Evolutionary conservation across 2,329 filamentous ascomycete species (phyloP).

Genomic region (Microcyclospora pomicola): DNA sequence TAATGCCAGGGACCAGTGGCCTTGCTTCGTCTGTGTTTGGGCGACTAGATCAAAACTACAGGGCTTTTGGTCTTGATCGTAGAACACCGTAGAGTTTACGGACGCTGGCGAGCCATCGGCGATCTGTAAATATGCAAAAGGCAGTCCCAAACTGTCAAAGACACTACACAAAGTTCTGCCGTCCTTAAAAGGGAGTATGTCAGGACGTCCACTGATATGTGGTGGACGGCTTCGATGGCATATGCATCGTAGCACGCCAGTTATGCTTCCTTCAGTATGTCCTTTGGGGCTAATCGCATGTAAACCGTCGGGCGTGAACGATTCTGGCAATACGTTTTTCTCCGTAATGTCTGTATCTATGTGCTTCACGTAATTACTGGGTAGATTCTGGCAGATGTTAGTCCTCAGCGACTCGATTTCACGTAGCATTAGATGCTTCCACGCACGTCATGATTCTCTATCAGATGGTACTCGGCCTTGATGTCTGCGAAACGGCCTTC

Average conservation of each 20-base stretch:
- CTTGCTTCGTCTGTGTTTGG: slow-evolving; percentile 8
- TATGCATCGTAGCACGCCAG: slow-evolving; percentile 2
- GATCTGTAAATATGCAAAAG: slow-evolving; percentile 9
- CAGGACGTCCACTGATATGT: slow-evolving; percentile 7
- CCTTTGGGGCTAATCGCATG: neutral
- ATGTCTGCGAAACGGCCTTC: no score
- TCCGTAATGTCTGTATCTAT: no score
- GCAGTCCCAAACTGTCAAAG: slow-evolving; percentile 6
- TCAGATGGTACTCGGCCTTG: no score
- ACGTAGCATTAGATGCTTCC: no score
- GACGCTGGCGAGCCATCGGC: slow-evolving; percentile 5
- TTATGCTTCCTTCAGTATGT: neutral
- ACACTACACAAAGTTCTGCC: slow-evolving; percentile 1
- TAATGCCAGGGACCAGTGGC: slow-evolving; percentile 11
- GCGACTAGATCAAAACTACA: slow-evolving; percentile 3
- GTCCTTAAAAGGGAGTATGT: slow-evolving; percentile 6
- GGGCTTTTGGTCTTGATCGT: no score
- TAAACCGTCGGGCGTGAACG: no score
- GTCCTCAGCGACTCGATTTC: no score
- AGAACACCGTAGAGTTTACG: neutral
- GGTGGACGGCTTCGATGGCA: slow-evolving; percentile 6
- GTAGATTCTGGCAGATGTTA: no score
- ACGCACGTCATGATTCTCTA: no score
- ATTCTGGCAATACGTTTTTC: no score
- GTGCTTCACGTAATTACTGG: no score